Evolutionary conservation across 2,329 filamentous ascomycete genomes (phyloP), one percentile per base, ranked within the genome.

Genomic region (Byssochlamys sp.): DNA sequence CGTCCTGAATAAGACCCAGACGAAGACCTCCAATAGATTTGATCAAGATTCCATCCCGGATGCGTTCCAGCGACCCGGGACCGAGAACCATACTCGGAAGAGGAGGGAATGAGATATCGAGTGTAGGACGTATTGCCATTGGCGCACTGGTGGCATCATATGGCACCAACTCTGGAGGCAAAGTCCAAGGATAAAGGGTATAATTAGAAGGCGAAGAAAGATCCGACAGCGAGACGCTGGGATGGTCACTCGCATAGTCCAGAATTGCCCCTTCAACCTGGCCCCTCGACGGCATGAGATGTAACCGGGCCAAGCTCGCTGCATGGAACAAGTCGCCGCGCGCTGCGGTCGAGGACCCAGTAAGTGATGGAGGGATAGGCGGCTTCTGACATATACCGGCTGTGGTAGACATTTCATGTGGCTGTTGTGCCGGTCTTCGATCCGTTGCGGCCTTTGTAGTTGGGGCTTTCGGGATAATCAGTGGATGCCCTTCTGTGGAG

Each of bases 401-500:
- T 27, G 63, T 54, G 27, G 56, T 53, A 14, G 60, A 53, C 27
- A 60, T 60, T 19, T 54, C 33, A 24, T 56, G 31, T n/a, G 57
- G 53, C 35, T 57, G 25, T 24, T 54, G 53, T 14, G 59, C 39
- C 39, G n/a, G n/a, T 5, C 19, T 19, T 19, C 19, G 2, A 45
- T 45, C 39, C n/a, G 39, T 24, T 14, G 39, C 39, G 9, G n/a
- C 19, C n/a, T 45, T 45, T 45, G n/a, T 7, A 19, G 39, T n/a
- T 7, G 39, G 2, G 4, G 39, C 63, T 58, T 77, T 79, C 11
- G 91, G 91, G 55, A 99, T 87, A 49, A 97, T 81, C 51, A 99
- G 78, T 2, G 94, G 94, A 72, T 99, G 94, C 0, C 92, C 94
- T 74, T 99, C 94, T 0, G 94, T 99, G 0, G 89, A 94, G 71